A percentile compares a stretch with the other conserved stretches of the same genome.
These are phyloP conservation scores for Picea glauca DNA, from an alignment of 75 land plant genomes.

Conservation along the genomic window DNA sequence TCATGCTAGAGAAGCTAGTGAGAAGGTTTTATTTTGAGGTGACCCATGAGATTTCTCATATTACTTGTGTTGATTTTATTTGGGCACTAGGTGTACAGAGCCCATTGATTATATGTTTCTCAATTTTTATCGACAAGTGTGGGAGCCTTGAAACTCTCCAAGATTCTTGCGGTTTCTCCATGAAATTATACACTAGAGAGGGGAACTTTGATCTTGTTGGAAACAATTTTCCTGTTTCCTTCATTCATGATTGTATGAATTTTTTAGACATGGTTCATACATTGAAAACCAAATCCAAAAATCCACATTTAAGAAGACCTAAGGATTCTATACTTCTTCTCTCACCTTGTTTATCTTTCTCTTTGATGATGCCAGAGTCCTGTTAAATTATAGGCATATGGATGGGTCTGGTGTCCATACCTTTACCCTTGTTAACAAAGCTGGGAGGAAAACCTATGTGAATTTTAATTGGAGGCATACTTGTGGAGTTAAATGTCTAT, in stretches of 20 bases:
- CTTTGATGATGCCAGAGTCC: too few species aligned
- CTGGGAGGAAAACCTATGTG: too few species aligned
- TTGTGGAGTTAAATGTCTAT: too few species aligned
- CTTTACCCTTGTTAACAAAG: too few species aligned
- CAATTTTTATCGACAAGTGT: constrained; percentile 79
- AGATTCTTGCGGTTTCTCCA: constrained; percentile 77
- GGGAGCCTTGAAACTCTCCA: constrained; percentile 76
- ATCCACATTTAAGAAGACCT: too few species aligned
- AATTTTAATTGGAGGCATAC: too few species aligned
- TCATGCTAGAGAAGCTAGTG: constrained; percentile 86
- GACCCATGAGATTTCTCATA: constrained; percentile 66
- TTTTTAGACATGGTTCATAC: too few species aligned
- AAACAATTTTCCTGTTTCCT: too few species aligned
- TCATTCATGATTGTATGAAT: too few species aligned
- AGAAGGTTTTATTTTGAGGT: constrained; percentile 79
- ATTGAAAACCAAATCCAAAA: too few species aligned
- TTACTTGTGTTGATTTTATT: constrained; percentile 85
- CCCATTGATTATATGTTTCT: constrained; percentile 52
- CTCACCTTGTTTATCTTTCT: constrained; percentile 27
- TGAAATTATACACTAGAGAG: constrained; percentile 84
- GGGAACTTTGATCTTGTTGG: background rate
- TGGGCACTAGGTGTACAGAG: constrained; percentile 39
- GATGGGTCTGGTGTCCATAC: too few species aligned
- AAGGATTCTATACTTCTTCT: constrained; percentile 34
- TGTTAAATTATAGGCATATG: too few species aligned